These are phyloP conservation scores for Ajuga chamaepitys DNA, from an alignment of 257 asterid genomes.

Conservation along the genomic window DNA sequence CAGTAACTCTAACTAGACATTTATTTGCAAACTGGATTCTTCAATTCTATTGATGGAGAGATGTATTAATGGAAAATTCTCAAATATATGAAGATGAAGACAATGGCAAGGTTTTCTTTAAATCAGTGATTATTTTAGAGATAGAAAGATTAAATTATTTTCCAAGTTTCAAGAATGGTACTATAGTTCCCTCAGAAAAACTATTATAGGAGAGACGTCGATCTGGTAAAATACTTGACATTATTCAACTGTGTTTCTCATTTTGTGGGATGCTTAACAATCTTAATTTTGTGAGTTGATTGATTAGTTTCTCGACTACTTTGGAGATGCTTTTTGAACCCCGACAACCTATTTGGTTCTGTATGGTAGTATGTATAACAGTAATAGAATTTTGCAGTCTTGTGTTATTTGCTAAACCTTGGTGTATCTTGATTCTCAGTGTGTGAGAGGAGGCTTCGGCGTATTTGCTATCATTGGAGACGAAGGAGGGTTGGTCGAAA, in stretches of 20 bases:
- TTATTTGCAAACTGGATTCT: neutral
- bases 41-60: neutral
- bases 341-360: neutral
- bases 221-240: too few relatives aligned
- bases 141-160: neutral
- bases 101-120: neutral
- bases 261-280: too few relatives aligned
- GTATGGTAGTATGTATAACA: neutral
- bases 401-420: neutral
- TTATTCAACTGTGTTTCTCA: too few relatives aligned
- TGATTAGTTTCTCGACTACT: neutral
- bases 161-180: neutral
- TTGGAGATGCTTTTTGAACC: neutral
- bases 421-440: conserved; percentile 30
- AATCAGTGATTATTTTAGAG: neutral
- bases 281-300: too few relatives aligned
- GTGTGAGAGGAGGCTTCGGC: conserved; percentile 52
- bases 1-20: neutral
- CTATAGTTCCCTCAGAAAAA: too few relatives aligned
- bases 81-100: neutral
- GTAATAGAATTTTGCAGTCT: neutral
- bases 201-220: too few relatives aligned
- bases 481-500: conserved; percentile 45
- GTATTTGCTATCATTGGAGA: conserved; percentile 77
- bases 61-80: neutral